phyloP scores from a whole-genome alignment of 441 rosid species.

The Pelargonium exstipulatum region DNA sequence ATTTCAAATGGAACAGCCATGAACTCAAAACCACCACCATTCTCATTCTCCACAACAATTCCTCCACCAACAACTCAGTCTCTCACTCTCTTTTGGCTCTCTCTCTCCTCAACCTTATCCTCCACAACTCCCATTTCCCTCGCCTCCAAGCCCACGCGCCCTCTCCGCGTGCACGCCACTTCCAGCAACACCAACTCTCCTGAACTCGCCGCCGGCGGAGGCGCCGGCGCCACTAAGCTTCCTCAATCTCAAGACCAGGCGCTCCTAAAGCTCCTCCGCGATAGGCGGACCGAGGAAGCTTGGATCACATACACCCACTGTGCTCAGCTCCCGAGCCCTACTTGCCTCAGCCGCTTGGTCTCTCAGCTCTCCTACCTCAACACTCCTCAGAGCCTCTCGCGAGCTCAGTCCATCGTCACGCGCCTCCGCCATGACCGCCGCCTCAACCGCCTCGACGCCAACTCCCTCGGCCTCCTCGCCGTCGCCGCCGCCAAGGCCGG shows the following conservation, averaged over 20 bases:
- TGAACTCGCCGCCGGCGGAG: too few species aligned
- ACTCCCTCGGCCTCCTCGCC: conserved; percentile 88
- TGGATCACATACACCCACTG: conserved; percentile 58
- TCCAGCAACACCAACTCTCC: conserved; percentile 25
- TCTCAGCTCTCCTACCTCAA: conserved; percentile 68
- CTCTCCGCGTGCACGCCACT: conserved; percentile 22
- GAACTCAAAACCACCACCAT: conserved; percentile 28
- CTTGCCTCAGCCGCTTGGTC: conserved; percentile 87
- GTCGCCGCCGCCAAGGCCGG: conserved; percentile 69
- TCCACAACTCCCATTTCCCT: not conserved
- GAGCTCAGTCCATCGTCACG: conserved; percentile 82
- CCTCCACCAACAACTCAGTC: conserved; percentile 17
- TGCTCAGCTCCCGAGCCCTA: conserved; percentile 57
- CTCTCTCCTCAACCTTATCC: conserved; percentile 20
- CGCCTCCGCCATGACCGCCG: conserved; percentile 83
- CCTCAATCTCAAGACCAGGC: conserved; percentile 36
- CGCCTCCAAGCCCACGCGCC: conserved; percentile 19
- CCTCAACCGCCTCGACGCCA: conserved; percentile 86
- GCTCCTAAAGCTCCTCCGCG: conserved; percentile 68
- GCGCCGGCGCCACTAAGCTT: conserved; percentile 12
- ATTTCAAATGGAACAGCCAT: conserved; percentile 37
- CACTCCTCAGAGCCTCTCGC: conserved; percentile 45
- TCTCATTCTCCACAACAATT: conserved; percentile 25
- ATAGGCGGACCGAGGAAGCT: conserved; percentile 65
- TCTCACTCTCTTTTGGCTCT: conserved; percentile 30